Conservation (phyloP, 1,139 yeast species). For the Meyerozyma elateridarum region DNA sequence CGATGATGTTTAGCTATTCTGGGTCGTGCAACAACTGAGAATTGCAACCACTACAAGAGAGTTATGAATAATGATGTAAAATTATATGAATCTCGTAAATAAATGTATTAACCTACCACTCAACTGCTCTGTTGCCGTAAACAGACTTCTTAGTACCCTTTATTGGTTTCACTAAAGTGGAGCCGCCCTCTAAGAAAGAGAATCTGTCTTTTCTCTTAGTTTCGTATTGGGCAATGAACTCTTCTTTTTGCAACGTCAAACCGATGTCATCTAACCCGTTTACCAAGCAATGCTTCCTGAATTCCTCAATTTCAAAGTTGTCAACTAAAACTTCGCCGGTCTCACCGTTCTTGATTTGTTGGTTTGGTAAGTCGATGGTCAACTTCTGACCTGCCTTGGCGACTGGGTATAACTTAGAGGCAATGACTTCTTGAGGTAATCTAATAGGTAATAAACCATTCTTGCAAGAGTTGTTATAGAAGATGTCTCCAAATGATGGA, state of each 20-base stretch:
- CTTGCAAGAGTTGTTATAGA: constrained; percentile 94
- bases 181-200: constrained; percentile 89
- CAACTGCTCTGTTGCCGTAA: constrained; percentile 70
- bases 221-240: constrained; percentile 69
- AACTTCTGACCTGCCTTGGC: constrained; percentile 70
- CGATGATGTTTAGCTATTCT: no score
- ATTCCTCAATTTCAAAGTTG: constrained; percentile 79
- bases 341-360: constrained; percentile 64
- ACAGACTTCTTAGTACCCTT: constrained; percentile 66
- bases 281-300: constrained; percentile 90
- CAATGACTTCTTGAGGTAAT: constrained; percentile 69
- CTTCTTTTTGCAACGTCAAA: constrained; percentile 86
- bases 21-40: no score
- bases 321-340: constrained; percentile 72
- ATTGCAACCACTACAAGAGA: no score
- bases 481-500: constrained; percentile 96
- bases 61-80: no score
- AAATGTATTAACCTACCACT: constrained; percentile 48
- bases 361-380: constrained; percentile 81
- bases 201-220: constrained; percentile 67
- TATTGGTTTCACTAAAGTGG: constrained; percentile 61
- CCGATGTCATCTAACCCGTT: constrained; percentile 98
- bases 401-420: constrained; percentile 67
- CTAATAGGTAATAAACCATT: constrained; percentile 92
- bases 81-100: no score